These are phyloP conservation scores for Hyphopichia wangnamkhiaoensis DNA, from an alignment of 1,139 yeast genomes.

Conservation along the genomic window DNA sequence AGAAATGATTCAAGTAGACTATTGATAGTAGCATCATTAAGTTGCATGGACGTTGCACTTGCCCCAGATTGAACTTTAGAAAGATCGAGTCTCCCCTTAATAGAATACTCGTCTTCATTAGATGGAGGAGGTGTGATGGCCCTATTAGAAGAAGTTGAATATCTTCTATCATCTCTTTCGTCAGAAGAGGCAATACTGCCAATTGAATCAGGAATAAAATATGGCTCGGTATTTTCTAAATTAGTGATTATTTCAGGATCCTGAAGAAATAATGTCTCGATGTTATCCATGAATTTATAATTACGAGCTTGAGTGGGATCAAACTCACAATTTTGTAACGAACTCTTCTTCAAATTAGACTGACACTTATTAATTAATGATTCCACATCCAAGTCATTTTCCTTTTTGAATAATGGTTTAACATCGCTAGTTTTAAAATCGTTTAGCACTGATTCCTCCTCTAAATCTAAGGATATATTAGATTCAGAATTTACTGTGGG, in stretches of 20 bases:
- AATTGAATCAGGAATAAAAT: slow-evolving; percentile 1
- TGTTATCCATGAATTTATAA: background rate
- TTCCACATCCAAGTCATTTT: background rate
- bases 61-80: background rate
- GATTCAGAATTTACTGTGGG: too few relatives aligned
- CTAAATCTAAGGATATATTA: too few relatives aligned
- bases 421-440: too few relatives aligned
- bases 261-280: background rate
- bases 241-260: background rate
- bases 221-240: background rate
- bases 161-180: background rate
- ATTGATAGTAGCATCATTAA: background rate
- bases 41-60: background rate
- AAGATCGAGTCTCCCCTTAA: slow-evolving; percentile 1
- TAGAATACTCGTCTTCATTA: slow-evolving; percentile 1
- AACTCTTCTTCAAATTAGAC: background rate
- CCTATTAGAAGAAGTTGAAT: background rate
- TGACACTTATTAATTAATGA: background rate
- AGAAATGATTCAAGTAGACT: background rate
- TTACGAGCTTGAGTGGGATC: background rate
- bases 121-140: background rate
- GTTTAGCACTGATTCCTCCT: too few relatives aligned
- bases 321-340: background rate
- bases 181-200: background rate
- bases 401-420: too few relatives aligned